phyloP scores from a whole-genome alignment of 176 grass and related monocot species.

The Themeda triandra region DNA sequence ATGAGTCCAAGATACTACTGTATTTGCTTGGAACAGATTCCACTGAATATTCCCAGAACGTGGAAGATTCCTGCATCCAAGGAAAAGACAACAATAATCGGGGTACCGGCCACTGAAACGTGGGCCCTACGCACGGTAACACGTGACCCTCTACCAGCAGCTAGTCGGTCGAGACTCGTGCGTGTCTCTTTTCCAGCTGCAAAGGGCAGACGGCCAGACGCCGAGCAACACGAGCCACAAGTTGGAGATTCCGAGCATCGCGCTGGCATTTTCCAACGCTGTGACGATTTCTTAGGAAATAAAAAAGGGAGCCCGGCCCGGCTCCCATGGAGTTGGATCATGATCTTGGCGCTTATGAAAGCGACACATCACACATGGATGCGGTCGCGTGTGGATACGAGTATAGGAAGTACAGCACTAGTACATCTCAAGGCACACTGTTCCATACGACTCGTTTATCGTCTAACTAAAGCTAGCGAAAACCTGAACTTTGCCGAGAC shows the following conservation, averaged over 20 bases:
- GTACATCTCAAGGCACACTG: background rate
- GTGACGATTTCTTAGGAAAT: background rate
- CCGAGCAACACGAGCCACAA: constrained; percentile 30
- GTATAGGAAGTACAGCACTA: background rate
- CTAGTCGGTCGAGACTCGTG: background rate
- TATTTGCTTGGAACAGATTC: background rate
- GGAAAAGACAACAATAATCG: background rate
- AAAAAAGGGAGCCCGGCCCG: background rate
- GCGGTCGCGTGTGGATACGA: background rate
- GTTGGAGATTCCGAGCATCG: background rate
- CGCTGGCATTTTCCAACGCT: background rate
- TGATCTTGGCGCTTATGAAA: background rate
- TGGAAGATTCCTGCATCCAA: background rate
- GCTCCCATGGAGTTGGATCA: constrained; percentile 6
- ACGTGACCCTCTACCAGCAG: constrained; percentile 18
- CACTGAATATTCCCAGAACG: background rate
- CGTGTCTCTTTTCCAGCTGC: background rate
- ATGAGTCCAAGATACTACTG: background rate
- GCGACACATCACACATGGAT: background rate
- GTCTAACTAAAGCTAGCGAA: background rate
- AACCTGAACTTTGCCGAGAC: too few species aligned
- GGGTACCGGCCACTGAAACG: background rate
- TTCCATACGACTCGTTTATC: background rate
- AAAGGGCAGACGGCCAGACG: background rate
- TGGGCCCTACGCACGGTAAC: constrained; percentile 1